Conservation (phyloP, 2,329 filamentous ascomycete species). For the Apiospora kogelbergensis region DNA sequence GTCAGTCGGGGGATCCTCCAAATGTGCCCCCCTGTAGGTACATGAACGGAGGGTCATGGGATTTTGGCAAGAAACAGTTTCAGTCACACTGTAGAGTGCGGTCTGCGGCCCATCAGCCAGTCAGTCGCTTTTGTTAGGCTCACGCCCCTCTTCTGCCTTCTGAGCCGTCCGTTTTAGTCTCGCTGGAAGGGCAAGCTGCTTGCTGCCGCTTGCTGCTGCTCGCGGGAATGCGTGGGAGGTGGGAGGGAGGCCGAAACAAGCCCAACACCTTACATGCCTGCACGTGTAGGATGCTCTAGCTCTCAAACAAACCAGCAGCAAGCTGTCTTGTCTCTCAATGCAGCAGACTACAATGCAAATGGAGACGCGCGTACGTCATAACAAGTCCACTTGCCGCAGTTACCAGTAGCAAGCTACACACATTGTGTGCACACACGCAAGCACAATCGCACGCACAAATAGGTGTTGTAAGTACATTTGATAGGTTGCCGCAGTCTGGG, state of each 20-base stretch:
- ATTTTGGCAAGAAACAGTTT: neutral
- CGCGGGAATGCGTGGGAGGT: constrained; percentile 2
- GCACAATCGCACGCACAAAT: neutral
- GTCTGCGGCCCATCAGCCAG: neutral
- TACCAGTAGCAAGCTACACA: neutral
- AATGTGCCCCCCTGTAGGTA: neutral
- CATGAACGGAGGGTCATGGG: constrained; percentile 6
- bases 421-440: neutral
- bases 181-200: neutral
- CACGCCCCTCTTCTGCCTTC: neutral
- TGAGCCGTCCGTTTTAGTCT: too few relatives aligned
- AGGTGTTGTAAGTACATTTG: neutral
- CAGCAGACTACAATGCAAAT: neutral
- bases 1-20: neutral
- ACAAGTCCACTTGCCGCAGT: constrained; percentile 6
- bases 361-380: constrained; percentile 5
- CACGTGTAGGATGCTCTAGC: neutral
- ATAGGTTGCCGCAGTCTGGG: neutral
- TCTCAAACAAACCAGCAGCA: constrained; percentile 6
- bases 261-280: constrained; percentile 9
- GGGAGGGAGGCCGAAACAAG: constrained; percentile 9
- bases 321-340: neutral
- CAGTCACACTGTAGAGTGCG: neutral
- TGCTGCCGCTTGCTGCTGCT: neutral
- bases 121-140: neutral